Evolutionary conservation across 257 asterid species (phyloP), one percentile per base, ranked within the genome.

Genomic region (Verbascum thapsus): DNA sequence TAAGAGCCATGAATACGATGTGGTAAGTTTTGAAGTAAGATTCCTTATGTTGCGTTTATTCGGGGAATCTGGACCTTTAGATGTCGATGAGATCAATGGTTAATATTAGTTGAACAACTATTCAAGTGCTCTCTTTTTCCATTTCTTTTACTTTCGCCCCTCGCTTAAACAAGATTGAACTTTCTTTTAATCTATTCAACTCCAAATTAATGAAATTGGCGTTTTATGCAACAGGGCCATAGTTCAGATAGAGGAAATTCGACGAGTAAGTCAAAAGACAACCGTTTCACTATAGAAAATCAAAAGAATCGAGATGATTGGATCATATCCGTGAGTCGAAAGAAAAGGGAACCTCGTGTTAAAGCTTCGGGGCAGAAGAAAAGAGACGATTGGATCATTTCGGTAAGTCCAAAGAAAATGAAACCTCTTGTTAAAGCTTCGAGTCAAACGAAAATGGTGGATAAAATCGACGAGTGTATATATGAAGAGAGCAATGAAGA

Each of bases 221-320:
- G 35, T 17, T 56, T 58, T 7, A 8, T 58, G 37, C 61, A 51
- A 68, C 82, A 80, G 83, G 75, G 9, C 37, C 58, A 16, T 9
- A 47, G 53, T 67, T 70, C 78, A 51, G 82, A 81, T 30, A 68
- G 58, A 66, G 70, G 74, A 55, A 38, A 63, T 52, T 47, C 16
- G 55, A 59, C 7, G 60, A 41, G 55, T 52, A 76, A 53, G 61
- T 37, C 73, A 16, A 72, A 68, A 74, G 75, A 66, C 19, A 55
- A 55, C 68, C 60, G 30, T 53, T 49, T 38, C 58, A 58, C 69
- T 47, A 60, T 71, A 45, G 70, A 71, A 66, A 66, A 53, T 59
- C 81, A 61, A 64, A 77, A 57, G 84, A 79, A 57, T 50, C 52
- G 51, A 32, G 82, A 75, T 17, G 90, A 77, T 16, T 39, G 43